Evolutionary conservation across 257 asterid species (phyloP).

Genomic region (Ehretia macrophylla): DNA sequence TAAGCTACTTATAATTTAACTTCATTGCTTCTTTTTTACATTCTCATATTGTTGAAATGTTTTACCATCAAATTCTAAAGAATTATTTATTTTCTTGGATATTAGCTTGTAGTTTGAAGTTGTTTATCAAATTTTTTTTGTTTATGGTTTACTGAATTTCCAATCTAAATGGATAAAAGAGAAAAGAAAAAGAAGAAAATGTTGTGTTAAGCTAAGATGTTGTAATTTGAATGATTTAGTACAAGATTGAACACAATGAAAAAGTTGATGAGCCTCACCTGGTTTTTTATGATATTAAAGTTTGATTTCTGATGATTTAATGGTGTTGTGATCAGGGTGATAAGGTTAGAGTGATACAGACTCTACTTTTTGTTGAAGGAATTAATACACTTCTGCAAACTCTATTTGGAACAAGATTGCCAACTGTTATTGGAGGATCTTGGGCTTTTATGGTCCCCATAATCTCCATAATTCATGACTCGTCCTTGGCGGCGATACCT

Average conservation of each 20-base stretch:
- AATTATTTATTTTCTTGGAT: neutral
- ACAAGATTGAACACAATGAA: neutral
- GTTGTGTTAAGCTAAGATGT: neutral
- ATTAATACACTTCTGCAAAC: slow-evolving; percentile 80
- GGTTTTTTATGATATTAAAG: neutral
- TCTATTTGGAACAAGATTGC: slow-evolving; percentile 89
- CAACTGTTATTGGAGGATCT: slow-evolving; percentile 91
- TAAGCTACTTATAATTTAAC: slow-evolving; percentile 29
- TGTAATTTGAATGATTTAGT: neutral
- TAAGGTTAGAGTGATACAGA: slow-evolving; percentile 89
- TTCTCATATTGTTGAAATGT: neutral
- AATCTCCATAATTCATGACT: slow-evolving; percentile 83
- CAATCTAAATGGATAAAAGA: neutral
- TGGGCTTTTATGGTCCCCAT: slow-evolving; percentile 97
- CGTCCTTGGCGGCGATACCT: slow-evolving; percentile 58
- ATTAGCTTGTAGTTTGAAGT: too few relatives aligned
- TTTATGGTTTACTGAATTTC: neutral
- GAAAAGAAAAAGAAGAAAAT: neutral
- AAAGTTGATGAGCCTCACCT: neutral
- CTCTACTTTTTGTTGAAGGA: slow-evolving; percentile 86
- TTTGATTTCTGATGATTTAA: neutral
- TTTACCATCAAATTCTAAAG: too few relatives aligned
- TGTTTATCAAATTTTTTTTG: neutral
- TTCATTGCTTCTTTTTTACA: neutral
- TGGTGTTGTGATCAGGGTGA: slow-evolving; percentile 49